These are phyloP conservation scores for Albophoma yamanashiensis DNA, from an alignment of 2,329 filamentous ascomycete genomes.

Conservation along the genomic window DNA sequence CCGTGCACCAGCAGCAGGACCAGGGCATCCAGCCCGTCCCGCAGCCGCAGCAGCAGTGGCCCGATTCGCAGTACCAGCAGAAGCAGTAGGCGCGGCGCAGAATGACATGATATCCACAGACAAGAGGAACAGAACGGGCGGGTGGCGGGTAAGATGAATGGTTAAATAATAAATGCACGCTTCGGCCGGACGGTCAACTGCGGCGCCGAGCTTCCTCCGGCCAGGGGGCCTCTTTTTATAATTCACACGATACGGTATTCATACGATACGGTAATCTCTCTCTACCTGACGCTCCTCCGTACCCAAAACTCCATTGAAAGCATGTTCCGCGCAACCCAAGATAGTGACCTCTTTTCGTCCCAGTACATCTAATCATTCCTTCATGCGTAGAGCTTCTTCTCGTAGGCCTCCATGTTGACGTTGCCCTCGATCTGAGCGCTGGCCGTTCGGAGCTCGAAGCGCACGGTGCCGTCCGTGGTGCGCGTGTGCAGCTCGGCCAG, in stretches of 20 bases:
- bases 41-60: neutral
- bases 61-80: neutral
- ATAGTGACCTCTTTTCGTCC: neutral
- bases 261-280: neutral
- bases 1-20: neutral
- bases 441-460: conserved; percentile 89
- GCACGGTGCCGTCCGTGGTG: conserved; percentile 63
- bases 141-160: too few relatives aligned
- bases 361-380: neutral
- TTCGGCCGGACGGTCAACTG: neutral
- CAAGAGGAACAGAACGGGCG: neutral
- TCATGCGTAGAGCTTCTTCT: conserved; percentile 98
- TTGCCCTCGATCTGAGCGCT: conserved; percentile 95
- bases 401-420: conserved; percentile 96
- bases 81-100: neutral
- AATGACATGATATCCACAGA: neutral
- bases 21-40: neutral
- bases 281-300: conserved; percentile 1
- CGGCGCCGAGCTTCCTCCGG: neutral
- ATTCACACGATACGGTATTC: neutral
- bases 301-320: conserved; percentile 7
- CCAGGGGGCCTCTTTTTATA: neutral
- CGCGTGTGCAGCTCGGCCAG: conserved; percentile 65
- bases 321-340: neutral
- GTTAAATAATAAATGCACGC: neutral